Evolutionary conservation across 2,329 filamentous ascomycete species (phyloP).

Genomic region (Chaetomiaceae sp.): DNA sequence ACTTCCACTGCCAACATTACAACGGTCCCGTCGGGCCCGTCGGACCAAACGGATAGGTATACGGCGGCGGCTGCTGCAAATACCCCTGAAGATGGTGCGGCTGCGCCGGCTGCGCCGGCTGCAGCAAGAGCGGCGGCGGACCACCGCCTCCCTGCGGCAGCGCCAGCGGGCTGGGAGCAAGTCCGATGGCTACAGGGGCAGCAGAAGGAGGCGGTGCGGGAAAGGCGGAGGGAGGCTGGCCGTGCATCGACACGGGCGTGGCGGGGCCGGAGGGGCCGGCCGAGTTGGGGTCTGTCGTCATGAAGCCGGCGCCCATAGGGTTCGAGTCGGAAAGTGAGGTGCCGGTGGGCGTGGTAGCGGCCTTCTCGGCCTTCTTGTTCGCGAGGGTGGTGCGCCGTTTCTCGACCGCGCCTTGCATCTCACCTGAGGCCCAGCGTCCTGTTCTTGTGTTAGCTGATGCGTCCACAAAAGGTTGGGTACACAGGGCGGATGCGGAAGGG

Average conservation of each 20-base stretch:
- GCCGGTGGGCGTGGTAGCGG: background rate
- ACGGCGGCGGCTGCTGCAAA: slow-evolving; percentile 10
- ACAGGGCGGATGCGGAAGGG: background rate
- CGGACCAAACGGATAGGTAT: slow-evolving; percentile 1
- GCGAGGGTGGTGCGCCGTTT: slow-evolving; percentile 24
- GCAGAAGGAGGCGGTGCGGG: no score
- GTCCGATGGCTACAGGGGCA: background rate
- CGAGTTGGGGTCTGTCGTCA: slow-evolving; percentile 9
- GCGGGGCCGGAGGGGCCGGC: slow-evolving; percentile 13
- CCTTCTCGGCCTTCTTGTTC: slow-evolving; percentile 24
- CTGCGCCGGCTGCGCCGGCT: slow-evolving; percentile 3
- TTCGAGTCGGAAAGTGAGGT: no score
- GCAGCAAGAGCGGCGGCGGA: background rate
- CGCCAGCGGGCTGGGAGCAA: slow-evolving; percentile 9
- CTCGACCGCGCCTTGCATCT: slow-evolving; percentile 26
- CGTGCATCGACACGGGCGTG: slow-evolving; percentile 15
- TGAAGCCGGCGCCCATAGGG: slow-evolving; percentile 1
- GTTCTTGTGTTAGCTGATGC: slow-evolving; percentile 11
- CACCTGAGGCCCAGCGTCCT: slow-evolving; percentile 25
- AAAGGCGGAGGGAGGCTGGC: no score
- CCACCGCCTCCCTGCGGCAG: slow-evolving; percentile 8
- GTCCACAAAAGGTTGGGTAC: background rate
- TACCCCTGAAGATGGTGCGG: background rate
- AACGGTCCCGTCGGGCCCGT: slow-evolving; percentile 1
- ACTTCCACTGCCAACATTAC: background rate